Evolutionary conservation across 176 grass and related monocot species (phyloP), one percentile per base, ranked within the genome.

Genomic region (Zea luxurians): DNA sequence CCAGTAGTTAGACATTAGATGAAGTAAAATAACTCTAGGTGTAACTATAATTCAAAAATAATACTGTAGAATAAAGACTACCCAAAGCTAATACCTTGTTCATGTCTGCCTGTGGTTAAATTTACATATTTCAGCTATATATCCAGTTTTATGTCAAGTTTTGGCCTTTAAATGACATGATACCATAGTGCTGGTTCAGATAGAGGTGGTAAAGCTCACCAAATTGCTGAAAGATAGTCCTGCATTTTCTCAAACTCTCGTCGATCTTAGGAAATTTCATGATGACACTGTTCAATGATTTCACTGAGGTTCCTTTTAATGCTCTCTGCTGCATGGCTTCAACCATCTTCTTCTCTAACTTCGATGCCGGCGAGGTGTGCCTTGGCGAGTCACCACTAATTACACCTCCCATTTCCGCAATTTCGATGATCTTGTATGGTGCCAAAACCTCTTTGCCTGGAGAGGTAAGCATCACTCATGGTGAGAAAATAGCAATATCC

Each of bases 241-340:
- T 98, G 88, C 91, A 98, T 10, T 94, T 98, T 69, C 92, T 92
- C 65, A 98, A 82, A 72, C 68, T 98, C 85, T 94, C 78, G 0
- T 98, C 95, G 37, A 98, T 98, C 89, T 92, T 98, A 46, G 91
- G 95, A 44, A 98, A 98, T 42, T 98, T 98, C 89, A 98, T 84
- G 27, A 98, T 98, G 55, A 98, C 84, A 62, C 89, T 94, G 47
- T 94, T 84, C 71, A 98, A 98, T 71, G 91, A 94, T 83, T 88
- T 98, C 78, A 98, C 20, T 16, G 83, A 83, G 82, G 92, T 98
- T 82, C 95, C 92, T 85, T 81, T n/a, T n/a, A 64, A 75, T 72
- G 95, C 95, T 68, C 95, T 94, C 78, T 86, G 86, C 67, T 89
- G 80, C 92, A 98, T 98, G 38, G 95, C 92, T 59, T 98, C 95